Base-by-base conservation (phyloP, 306 rosid species). In the Casuarina equisetifolia region DNA sequence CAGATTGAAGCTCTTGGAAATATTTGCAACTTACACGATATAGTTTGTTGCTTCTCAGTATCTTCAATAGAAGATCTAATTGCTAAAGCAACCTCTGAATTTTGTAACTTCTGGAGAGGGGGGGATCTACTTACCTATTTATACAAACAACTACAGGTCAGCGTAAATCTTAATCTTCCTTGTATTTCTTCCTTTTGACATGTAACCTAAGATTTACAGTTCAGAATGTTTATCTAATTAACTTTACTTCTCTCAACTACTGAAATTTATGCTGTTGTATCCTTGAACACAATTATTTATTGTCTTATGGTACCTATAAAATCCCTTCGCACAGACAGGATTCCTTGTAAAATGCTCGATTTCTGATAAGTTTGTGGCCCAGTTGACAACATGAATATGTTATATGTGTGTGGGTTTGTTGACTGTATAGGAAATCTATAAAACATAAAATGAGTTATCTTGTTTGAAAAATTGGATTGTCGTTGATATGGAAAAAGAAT, bases 131-230 rank as follows among this genome's bases (percentile, higher is more conserved):
- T 95, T 39, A 84, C 99, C 9, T 92, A 88, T 84, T 83, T 95
- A 82, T 86, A 91, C 84, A 74, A 85, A 45, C 97, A 89, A 48
- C 85, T 95, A 79, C 95, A 91, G 98, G 98, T 91, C 72, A 74
- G 84, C 53, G 76, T 74, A 72, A 49, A 62, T 48, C 70, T 70
- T 64, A 75, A 70, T 40, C 70, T 71, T 54, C 44, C 25, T 39
- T 49, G 38, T 84, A 72, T 78, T 62, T 48, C 66, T 64, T n/a
- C 74, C 72, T 77, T 80, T 66, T n/a, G 39, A 20, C 48, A 40
- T 39, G 15, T 49, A 45, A 25, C 72, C 59, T 44, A 43, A 40
- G 64, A 59, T 11, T 35, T 58, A 20, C 50, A 51, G n/a, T 42
- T 50, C 39, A 39, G 55, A 48, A 49, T 52, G 20, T 4, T n/a